Evolutionary conservation across 2,329 filamentous ascomycete species (phyloP).

Genomic region (Aspergillus oerlinghausenensis): DNA sequence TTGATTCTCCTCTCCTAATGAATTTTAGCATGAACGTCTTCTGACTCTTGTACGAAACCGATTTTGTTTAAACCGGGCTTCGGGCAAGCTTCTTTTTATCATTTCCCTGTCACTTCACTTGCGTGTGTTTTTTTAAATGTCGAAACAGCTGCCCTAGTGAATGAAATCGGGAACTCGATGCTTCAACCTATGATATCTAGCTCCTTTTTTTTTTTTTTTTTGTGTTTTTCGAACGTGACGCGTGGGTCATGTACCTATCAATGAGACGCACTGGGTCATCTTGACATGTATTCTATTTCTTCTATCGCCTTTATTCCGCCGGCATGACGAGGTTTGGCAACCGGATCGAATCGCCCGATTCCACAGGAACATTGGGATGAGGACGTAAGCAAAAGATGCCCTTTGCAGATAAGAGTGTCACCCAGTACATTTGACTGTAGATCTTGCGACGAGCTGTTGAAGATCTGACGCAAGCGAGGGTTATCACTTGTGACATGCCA

Average conservation of each 20-base stretch:
- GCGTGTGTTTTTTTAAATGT: background rate
- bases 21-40: constrained; percentile 11
- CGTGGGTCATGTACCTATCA: constrained; percentile 26
- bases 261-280: constrained; percentile 27
- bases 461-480: background rate
- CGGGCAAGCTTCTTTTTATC: background rate
- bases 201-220: background rate
- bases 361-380: background rate
- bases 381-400: background rate
- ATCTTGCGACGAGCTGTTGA: background rate
- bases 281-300: constrained; percentile 2
- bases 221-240: constrained; percentile 11
- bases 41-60: constrained; percentile 1
- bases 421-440: background rate
- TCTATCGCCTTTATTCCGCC: background rate
- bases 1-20: constrained; percentile 13
- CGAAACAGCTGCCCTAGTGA: background rate
- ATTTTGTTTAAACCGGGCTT: constrained; percentile 1
- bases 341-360: background rate
- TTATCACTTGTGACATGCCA: background rate
- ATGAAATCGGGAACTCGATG: constrained; percentile 8
- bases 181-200: constrained; percentile 13
- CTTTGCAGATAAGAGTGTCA: background rate
- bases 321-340: background rate
- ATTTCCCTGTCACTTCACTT: background rate